Percentiles rank a stretch among this genome's conserved stretches.
phyloP scores from a whole-genome alignment of 345 rosid genomes.

The Durio zibethinus region DNA sequence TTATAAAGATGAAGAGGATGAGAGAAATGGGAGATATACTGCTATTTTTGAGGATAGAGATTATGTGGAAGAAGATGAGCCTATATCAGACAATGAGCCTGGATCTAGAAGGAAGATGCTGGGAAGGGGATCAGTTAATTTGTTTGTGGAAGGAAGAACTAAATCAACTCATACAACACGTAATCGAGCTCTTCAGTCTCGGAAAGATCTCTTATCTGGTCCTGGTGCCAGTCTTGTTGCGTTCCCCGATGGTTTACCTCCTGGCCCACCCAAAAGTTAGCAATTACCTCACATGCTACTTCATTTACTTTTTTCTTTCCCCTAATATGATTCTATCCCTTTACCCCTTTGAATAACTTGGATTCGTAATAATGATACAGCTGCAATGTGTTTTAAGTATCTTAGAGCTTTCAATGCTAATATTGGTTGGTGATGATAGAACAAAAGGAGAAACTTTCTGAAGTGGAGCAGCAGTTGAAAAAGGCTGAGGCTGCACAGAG shows the following conservation, averaged over 20 bases:
- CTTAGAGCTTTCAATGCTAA: neutral
- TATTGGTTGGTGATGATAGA: conserved; percentile 30
- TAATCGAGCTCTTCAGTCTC: conserved; percentile 53
- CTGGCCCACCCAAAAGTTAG: conserved; percentile 62
- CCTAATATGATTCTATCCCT: neutral
- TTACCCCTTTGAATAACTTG: neutral
- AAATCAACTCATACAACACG: conserved; percentile 50
- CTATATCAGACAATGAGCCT: conserved; percentile 33
- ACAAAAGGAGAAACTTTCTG: conserved; percentile 68
- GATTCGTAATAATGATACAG: neutral
- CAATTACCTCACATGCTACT: neutral
- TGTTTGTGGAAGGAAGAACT: conserved; percentile 33
- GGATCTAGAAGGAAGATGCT: conserved; percentile 37
- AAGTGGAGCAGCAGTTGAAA: conserved; percentile 69
- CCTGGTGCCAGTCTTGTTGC: conserved; percentile 39
- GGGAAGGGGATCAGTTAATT: conserved; percentile 38
- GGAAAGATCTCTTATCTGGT: conserved; percentile 43
- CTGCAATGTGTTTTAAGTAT: neutral
- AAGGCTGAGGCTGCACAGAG: conserved; percentile 72
- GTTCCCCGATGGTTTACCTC: conserved; percentile 70
- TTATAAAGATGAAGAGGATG: conserved; percentile 30
- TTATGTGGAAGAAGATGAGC: conserved; percentile 36
- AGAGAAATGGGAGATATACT: conserved; percentile 29
- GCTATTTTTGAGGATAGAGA: conserved; percentile 23
- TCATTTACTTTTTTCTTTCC: neutral